phyloP scores from a whole-genome alignment of 345 rosid genomes.

The Citrus trifoliata region DNA sequence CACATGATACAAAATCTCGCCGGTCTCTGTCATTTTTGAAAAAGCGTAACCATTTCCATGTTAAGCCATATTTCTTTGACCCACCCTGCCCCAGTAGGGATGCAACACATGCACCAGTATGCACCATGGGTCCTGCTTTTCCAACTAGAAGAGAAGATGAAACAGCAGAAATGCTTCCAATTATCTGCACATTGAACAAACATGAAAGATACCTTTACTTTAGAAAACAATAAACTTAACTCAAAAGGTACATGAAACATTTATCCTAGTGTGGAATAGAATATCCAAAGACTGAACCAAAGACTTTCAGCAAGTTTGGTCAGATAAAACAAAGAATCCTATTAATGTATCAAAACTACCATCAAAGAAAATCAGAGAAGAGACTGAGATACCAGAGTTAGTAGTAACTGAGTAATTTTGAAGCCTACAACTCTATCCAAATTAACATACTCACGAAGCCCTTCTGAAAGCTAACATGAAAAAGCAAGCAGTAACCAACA shows the following conservation, averaged over 20 bases:
- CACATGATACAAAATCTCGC: constrained; percentile 91
- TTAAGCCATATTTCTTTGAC: constrained; percentile 68
- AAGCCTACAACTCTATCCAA: not conserved
- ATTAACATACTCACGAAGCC: not conserved
- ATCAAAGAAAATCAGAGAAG: not conserved
- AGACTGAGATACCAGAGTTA: not conserved
- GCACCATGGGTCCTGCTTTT: constrained; percentile 97
- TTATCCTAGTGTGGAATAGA: not conserved
- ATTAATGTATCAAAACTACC: not conserved
- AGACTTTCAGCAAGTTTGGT: not conserved
- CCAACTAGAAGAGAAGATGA: constrained; percentile 88
- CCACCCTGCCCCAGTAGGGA: constrained; percentile 89
- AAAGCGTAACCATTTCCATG: constrained; percentile 78
- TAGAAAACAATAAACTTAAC: not conserved
- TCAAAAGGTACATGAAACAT: not conserved
- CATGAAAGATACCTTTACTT: not conserved
- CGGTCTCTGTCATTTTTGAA: constrained; percentile 87
- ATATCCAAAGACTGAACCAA: not conserved
- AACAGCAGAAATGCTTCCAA: constrained; percentile 86
- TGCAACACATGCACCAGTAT: constrained; percentile 93
- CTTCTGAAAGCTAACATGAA: not conserved
- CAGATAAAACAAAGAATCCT: not conserved
- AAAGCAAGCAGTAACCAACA: not conserved
- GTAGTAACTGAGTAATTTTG: not conserved
- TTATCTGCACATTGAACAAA: constrained; percentile 43